Evolutionary conservation across 805 yeast species (phyloP).

Genomic region (Lipomyces anomalus): DNA sequence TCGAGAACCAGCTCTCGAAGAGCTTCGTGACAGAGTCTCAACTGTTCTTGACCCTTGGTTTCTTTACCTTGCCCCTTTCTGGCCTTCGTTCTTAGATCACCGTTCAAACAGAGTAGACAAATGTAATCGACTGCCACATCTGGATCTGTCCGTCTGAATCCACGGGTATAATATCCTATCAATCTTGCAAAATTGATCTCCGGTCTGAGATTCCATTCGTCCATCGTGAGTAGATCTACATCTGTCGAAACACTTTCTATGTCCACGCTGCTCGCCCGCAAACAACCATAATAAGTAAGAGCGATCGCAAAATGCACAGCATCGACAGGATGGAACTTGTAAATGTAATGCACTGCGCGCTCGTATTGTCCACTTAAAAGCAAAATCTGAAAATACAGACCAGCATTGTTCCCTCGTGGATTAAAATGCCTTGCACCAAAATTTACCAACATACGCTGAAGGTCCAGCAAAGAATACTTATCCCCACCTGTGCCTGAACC

Average conservation of each 20-base stretch:
- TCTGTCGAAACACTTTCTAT: slow-evolving; percentile 28
- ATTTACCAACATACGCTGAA: slow-evolving; percentile 64
- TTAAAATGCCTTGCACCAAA: slow-evolving; percentile 71
- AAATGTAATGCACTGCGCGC: slow-evolving; percentile 62
- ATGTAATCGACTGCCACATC: slow-evolving; percentile 88
- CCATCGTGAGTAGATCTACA: slow-evolving; percentile 36
- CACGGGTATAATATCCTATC: slow-evolving; percentile 73
- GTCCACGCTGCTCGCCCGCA: slow-evolving; percentile 47
- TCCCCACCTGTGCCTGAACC: slow-evolving; percentile 6
- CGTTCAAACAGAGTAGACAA: slow-evolving; percentile 57
- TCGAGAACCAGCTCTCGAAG: slow-evolving; percentile 78
- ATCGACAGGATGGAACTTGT: slow-evolving; percentile 65
- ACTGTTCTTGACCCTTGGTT: slow-evolving; percentile 35
- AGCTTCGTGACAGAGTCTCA: slow-evolving; percentile 64
- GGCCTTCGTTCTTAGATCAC: slow-evolving; percentile 31
- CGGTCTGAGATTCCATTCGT: slow-evolving; percentile 33
- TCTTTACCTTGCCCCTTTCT: slow-evolving; percentile 30
- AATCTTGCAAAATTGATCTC: slow-evolving; percentile 51
- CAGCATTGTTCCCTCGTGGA: slow-evolving; percentile 52
- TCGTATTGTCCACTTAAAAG: slow-evolving; percentile 76
- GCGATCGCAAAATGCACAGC: slow-evolving; percentile 87
- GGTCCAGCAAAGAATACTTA: slow-evolving; percentile 60
- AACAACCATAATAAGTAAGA: slow-evolving; percentile 63
- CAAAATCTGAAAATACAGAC: slow-evolving; percentile 67
- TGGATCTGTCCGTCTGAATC: slow-evolving; percentile 81